Evolutionary conservation across 495 filamentous ascomycete species (phyloP).

Genomic region (Oidiodendron maius): DNA sequence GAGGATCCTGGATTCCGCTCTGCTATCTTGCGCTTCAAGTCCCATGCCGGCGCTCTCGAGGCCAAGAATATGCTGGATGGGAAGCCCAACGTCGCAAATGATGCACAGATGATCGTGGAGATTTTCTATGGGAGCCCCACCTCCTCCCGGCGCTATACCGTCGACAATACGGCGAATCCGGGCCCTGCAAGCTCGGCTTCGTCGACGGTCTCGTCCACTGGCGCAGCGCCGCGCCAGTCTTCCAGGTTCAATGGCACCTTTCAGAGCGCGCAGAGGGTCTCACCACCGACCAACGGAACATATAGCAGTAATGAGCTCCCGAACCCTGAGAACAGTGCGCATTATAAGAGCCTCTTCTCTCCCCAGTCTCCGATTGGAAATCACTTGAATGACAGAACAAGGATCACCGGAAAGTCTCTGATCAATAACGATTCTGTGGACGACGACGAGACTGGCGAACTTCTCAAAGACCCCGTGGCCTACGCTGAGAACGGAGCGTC

Average conservation of each 20-base stretch:
- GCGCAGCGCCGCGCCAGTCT: slow-evolving; percentile 57
- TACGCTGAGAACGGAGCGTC: slow-evolving; percentile 74
- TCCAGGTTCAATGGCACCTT: slow-evolving; percentile 77
- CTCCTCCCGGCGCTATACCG: slow-evolving; percentile 31
- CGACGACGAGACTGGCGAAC: slow-evolving; percentile 76
- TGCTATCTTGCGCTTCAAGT: slow-evolving; percentile 71
- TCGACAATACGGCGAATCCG: slow-evolving; percentile 26
- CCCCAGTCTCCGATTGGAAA: slow-evolving; percentile 80
- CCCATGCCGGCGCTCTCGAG: slow-evolving; percentile 66
- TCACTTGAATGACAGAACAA: slow-evolving; percentile 60
- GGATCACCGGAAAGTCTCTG: slow-evolving; percentile 73
- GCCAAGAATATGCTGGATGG: slow-evolving; percentile 73
- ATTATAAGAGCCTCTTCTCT: slow-evolving; percentile 72
- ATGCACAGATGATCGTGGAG: slow-evolving; percentile 76
- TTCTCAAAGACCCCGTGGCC: slow-evolving; percentile 77
- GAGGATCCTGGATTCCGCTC: slow-evolving; percentile 68
- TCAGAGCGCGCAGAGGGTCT: slow-evolving; percentile 66
- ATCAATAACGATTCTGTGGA: slow-evolving; percentile 78
- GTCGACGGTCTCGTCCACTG: slow-evolving; percentile 45
- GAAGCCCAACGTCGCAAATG: slow-evolving; percentile 68
- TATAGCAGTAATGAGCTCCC: slow-evolving; percentile 54
- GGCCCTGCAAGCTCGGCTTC: slow-evolving; percentile 42
- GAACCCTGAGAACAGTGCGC: slow-evolving; percentile 52
- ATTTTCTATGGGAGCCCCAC: slow-evolving; percentile 47
- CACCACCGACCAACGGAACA: slow-evolving; percentile 50